phyloP scores from a whole-genome alignment of 345 rosid species.

The Eucalyptus regnans region DNA sequence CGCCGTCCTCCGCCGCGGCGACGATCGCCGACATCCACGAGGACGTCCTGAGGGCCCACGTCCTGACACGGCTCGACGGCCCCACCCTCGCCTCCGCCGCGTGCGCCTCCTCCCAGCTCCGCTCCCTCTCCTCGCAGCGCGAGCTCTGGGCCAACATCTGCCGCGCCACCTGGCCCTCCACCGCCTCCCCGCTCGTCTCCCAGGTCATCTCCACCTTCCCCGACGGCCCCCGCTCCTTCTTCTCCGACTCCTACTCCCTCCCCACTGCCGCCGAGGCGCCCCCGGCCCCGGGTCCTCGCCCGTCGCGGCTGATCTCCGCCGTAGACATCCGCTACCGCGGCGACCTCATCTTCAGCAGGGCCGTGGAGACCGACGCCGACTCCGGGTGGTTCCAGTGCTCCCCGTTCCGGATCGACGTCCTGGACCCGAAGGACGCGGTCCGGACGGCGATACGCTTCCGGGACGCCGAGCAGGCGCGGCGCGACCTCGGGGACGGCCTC shows the following conservation, averaged over 20 bases:
- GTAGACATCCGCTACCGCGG: not conserved
- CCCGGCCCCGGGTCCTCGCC: not conserved
- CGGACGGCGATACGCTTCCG: not conserved
- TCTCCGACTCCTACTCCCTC: constrained; percentile 43
- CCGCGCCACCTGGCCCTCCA: constrained; percentile 69
- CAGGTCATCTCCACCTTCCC: constrained; percentile 25
- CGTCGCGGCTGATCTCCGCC: not conserved
- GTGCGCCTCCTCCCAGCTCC: constrained; percentile 41
- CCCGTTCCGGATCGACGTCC: constrained; percentile 3
- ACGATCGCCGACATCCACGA: constrained; percentile 31
- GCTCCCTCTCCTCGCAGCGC: constrained; percentile 23
- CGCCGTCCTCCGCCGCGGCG: not conserved
- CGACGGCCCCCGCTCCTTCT: constrained; percentile 53
- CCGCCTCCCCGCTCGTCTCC: constrained; percentile 15
- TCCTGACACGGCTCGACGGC: constrained; percentile 70
- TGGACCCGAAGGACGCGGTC: constrained; percentile 3
- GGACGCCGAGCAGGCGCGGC: not conserved
- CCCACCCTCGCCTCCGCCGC: constrained; percentile 45
- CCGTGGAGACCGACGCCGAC: not conserved
- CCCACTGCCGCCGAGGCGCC: not conserved
- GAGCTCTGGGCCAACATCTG: constrained; percentile 45
- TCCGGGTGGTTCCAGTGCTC: constrained; percentile 2
- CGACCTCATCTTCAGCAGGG: not conserved
- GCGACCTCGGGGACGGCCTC: not conserved
- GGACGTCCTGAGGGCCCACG: constrained; percentile 47